Evolutionary conservation across 1,284 basidiomycete species (phyloP).

Genomic region (Bjerkandera adusta): DNA sequence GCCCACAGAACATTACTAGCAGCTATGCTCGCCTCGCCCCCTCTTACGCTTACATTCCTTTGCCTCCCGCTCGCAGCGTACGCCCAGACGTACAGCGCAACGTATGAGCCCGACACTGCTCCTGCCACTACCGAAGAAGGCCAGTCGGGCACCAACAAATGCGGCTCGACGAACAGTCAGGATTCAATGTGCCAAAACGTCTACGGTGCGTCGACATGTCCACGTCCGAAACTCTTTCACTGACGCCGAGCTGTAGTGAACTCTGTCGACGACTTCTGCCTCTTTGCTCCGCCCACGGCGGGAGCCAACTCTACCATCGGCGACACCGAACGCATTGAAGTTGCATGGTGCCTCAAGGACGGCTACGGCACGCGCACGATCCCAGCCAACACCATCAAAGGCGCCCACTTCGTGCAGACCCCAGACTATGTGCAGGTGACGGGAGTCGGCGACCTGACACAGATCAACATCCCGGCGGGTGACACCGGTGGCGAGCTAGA

Average conservation of each 20-base stretch:
- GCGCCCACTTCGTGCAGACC: slow-evolving; percentile 68
- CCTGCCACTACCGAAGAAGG: slow-evolving; percentile 54
- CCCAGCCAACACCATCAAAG: slow-evolving; percentile 70
- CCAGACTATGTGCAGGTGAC: slow-evolving; percentile 71
- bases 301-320: slow-evolving; percentile 51
- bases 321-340: slow-evolving; percentile 61
- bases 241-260: slow-evolving; percentile 42
- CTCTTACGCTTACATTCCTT: slow-evolving; percentile 9
- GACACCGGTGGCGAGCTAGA: slow-evolving; percentile 65
- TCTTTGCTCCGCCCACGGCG: slow-evolving; percentile 55
- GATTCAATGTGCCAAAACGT: slow-evolving; percentile 65
- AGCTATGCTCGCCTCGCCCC: not conserved
- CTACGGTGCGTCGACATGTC: slow-evolving; percentile 42
- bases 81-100: slow-evolving; percentile 35
- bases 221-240: not conserved
- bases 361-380: slow-evolving; percentile 72
- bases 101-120: slow-evolving; percentile 39
- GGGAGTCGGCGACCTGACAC: slow-evolving; percentile 64
- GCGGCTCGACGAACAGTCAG: slow-evolving; percentile 55
- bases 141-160: slow-evolving; percentile 62
- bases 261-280: slow-evolving; percentile 58
- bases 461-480: slow-evolving; percentile 58
- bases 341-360: slow-evolving; percentile 68
- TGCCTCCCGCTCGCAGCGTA: slow-evolving; percentile 19
- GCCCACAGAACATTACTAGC: not conserved